These are phyloP conservation scores for Proliferodiscus dingleyae DNA, from an alignment of 2,329 filamentous ascomycete genomes.

Conservation along the genomic window DNA sequence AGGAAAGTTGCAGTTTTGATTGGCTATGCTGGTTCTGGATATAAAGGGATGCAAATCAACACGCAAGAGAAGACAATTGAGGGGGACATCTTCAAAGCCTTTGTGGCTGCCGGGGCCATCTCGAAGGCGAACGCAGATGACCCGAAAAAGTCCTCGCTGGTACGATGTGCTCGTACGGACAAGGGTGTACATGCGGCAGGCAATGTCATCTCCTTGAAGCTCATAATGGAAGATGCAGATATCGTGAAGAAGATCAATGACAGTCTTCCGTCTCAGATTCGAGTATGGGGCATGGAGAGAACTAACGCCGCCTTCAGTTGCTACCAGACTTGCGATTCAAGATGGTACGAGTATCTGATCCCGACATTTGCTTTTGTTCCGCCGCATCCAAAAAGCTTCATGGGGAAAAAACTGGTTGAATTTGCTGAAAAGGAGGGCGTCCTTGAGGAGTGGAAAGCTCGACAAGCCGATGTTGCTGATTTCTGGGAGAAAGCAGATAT, in stretches of 20 bases:
- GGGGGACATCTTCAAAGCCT: constrained; percentile 87
- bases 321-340: constrained; percentile 90
- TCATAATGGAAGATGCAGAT: constrained; percentile 88
- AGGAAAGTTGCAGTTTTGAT: constrained; percentile 94
- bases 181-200: constrained; percentile 96
- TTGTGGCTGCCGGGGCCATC: constrained; percentile 86
- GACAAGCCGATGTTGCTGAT: constrained; percentile 70
- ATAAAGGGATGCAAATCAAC: constrained; percentile 94
- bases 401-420: constrained; percentile 80
- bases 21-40: constrained; percentile 92
- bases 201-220: constrained; percentile 90
- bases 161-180: constrained; percentile 91
- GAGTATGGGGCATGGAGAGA: constrained; percentile 88
- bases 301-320: constrained; percentile 90
- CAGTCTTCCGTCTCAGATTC: constrained; percentile 78
- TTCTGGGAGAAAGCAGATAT: constrained; percentile 85
- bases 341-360: constrained; percentile 96
- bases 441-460: constrained; percentile 59
- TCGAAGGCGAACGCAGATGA: constrained; percentile 96
- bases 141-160: constrained; percentile 90
- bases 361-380: constrained; percentile 90
- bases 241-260: constrained; percentile 89
- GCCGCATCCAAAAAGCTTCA: constrained; percentile 80
- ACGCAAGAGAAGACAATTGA: constrained; percentile 86
- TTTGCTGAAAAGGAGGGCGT: constrained; percentile 69